Evolutionary conservation across 202 grass and related monocot genomes (phyloP).

Genomic region (Schoenoplectus tabernaemontani): DNA sequence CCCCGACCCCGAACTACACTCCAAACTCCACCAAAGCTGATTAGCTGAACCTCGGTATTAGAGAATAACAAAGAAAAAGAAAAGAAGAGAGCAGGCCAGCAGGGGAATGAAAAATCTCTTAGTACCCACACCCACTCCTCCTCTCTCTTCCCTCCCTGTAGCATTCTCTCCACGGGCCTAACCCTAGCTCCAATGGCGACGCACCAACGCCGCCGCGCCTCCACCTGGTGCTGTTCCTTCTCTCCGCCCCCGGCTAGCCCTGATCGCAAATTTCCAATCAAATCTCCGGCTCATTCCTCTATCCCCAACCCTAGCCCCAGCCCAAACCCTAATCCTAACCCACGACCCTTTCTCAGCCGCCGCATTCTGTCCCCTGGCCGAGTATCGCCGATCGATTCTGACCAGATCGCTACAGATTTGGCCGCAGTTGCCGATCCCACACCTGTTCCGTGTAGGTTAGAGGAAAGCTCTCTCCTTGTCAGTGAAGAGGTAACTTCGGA

Average conservation of each 20-base stretch:
- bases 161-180: not conserved
- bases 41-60: not conserved
- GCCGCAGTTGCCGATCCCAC: not conserved
- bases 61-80: too few species aligned
- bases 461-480: conserved; percentile 25
- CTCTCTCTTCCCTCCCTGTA: not conserved
- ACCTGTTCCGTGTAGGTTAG: not conserved
- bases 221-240: conserved; percentile 78
- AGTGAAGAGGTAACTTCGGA: conserved; percentile 32
- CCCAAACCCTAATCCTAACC: conserved; percentile 53
- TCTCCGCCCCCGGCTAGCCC: conserved; percentile 47
- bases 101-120: not conserved
- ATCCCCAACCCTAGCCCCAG: conserved; percentile 48
- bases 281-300: conserved; percentile 30
- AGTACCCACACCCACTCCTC: not conserved
- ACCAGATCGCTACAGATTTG: conserved; percentile 12
- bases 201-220: conserved; percentile 31
- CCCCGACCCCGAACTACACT: not conserved
- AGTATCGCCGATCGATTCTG: conserved; percentile 80
- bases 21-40: conserved; percentile 5
- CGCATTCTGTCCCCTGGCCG: conserved; percentile 77
- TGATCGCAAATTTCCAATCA: conserved; percentile 43
- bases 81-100: not conserved
- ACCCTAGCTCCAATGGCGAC: conserved; percentile 32
- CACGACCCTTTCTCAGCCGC: conserved; percentile 35